Evolutionary conservation across 2,329 filamentous ascomycete genomes (phyloP).

Genomic region (Talaromyces sp.): DNA sequence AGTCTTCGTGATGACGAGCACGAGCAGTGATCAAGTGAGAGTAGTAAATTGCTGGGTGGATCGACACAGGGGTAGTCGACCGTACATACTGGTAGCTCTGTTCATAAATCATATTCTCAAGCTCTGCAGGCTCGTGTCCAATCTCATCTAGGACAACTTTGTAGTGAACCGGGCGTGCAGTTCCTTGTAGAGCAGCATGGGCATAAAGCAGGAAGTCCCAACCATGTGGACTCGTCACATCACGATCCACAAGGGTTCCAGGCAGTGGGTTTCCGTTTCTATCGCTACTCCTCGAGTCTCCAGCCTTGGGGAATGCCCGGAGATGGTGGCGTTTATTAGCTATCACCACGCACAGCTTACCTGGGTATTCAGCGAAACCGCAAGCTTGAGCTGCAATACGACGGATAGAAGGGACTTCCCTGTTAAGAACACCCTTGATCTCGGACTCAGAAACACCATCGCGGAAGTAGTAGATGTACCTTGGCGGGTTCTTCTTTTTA

Average conservation of each 20-base stretch:
- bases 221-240: conserved; percentile 88
- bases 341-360: conserved; percentile 82
- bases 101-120: conserved; percentile 90
- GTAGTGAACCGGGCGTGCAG: conserved; percentile 89
- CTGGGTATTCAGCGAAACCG: conserved; percentile 35
- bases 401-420: conserved; percentile 62
- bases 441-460: conserved; percentile 91
- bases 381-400: conserved; percentile 9
- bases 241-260: conserved; percentile 82
- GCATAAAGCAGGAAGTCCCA: conserved; percentile 81
- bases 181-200: conserved; percentile 86
- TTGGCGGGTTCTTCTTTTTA: conserved; percentile 41
- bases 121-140: conserved; percentile 63
- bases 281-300: conserved; percentile 59
- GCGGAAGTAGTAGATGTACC: conserved; percentile 67
- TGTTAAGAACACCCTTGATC: conserved; percentile 74
- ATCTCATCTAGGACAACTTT: conserved; percentile 85
- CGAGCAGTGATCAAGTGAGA: conserved; percentile 86
- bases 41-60: conserved; percentile 86
- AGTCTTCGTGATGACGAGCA: conserved; percentile 72
- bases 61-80: conserved; percentile 87
- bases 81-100: conserved; percentile 93
- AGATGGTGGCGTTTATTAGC: conserved; percentile 94
- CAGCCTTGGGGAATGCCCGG: conserved; percentile 77
- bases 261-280: conserved; percentile 80